Evolutionary conservation across 306 rosid species (phyloP).

Genomic region (Cajanus cajan): DNA sequence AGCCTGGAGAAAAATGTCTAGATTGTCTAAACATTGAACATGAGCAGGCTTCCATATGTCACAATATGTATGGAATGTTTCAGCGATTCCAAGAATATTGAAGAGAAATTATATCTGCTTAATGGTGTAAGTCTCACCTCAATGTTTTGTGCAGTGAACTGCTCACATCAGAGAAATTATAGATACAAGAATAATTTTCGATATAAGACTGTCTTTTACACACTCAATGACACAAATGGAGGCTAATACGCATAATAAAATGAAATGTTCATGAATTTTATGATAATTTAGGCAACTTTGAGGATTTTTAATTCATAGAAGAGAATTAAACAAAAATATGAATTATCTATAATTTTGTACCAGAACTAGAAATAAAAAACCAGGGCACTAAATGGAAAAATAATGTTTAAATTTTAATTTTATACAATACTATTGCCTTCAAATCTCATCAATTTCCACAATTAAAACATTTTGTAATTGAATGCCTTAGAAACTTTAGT

Average conservation of each 20-base stretch:
- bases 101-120: not conserved
- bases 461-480: not conserved
- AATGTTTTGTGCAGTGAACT: slow-evolving; percentile 14
- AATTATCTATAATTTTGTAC: not conserved
- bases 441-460: not conserved
- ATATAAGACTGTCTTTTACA: not conserved
- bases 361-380: slow-evolving; percentile 3
- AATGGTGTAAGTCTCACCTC: not conserved
- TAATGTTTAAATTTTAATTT: not conserved
- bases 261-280: not conserved
- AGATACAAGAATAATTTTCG: not conserved
- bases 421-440: not conserved
- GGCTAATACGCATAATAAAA: not conserved
- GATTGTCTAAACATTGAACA: too few relatives aligned
- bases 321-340: not conserved
- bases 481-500: not conserved
- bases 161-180: slow-evolving; percentile 21
- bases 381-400: not conserved
- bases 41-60: too few relatives aligned
- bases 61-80: too few relatives aligned
- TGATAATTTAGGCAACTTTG: not conserved
- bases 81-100: not conserved
- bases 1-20: too few relatives aligned
- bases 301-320: not conserved
- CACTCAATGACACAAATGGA: not conserved